phyloP scores from a whole-genome alignment of 179 eudicot genomes.

The Beta macrorhiza region DNA sequence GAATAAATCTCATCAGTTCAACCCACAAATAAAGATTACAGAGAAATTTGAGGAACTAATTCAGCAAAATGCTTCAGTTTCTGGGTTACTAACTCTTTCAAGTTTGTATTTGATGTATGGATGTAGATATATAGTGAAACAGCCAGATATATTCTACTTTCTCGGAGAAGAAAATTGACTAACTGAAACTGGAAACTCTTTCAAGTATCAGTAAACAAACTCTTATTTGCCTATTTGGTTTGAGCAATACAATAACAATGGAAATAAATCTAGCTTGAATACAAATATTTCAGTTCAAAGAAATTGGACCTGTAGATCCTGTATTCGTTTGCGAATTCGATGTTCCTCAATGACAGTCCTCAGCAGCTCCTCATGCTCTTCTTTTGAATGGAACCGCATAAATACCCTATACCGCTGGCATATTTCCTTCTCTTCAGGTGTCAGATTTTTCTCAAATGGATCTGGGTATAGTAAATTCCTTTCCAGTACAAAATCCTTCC shows the following conservation, averaged over 20 bases:
- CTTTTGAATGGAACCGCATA: conserved; percentile 82
- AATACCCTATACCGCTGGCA: conserved; percentile 65
- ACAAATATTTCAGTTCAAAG: neutral
- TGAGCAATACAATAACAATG: neutral
- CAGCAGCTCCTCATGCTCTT: conserved; percentile 72
- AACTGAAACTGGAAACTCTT: neutral
- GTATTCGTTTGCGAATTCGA: conserved; percentile 56
- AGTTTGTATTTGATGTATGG: neutral
- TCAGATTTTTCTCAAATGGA: conserved; percentile 60
- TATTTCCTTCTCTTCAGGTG: conserved; percentile 76
- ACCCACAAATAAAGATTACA: neutral
- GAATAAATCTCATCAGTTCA: neutral
- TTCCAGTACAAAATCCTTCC: conserved; percentile 78
- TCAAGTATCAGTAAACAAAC: neutral
- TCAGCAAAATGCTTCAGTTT: neutral
- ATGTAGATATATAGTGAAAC: neutral
- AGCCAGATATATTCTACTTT: neutral
- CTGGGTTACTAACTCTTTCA: neutral
- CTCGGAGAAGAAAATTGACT: neutral
- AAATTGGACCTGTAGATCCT: conserved; percentile 61
- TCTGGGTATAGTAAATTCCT: conserved; percentile 72
- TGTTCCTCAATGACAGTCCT: conserved; percentile 66
- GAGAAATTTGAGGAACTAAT: neutral
- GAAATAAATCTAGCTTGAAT: no score
- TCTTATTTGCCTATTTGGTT: neutral